A percentile compares a stretch with the other conserved stretches of the same genome.
Evolutionary conservation across 345 rosid genomes (phyloP).

Genomic region (Pistacia integerrima): DNA sequence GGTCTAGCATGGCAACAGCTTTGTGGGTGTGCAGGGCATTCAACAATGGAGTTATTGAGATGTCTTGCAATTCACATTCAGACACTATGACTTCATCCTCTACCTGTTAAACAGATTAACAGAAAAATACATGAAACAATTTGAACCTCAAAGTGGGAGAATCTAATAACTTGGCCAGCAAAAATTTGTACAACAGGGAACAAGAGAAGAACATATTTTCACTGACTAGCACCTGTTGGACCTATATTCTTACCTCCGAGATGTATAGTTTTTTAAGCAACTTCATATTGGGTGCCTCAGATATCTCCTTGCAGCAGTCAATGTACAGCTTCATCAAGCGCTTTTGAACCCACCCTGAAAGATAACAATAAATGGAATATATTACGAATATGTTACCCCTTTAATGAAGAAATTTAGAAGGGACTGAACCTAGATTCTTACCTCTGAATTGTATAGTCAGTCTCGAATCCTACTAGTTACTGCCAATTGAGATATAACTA

Average conservation of each 20-base stretch:
- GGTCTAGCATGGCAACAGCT: constrained; percentile 69
- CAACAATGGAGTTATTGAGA: constrained; percentile 79
- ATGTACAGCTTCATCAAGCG: constrained; percentile 82
- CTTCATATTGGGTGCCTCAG: constrained; percentile 76
- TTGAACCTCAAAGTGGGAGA: constrained; percentile 10
- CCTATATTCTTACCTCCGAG: constrained; percentile 61
- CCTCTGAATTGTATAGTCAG: not conserved
- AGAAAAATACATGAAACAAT: constrained; percentile 15
- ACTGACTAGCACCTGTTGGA: constrained; percentile 6
- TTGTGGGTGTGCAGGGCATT: constrained; percentile 68
- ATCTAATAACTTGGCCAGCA: constrained; percentile 12
- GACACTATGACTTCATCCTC: constrained; percentile 87
- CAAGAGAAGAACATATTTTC: constrained; percentile 4
- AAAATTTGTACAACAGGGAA: constrained; percentile 18
- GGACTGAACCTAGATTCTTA: no score
- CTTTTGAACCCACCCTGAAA: constrained; percentile 94
- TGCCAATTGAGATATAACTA: not conserved
- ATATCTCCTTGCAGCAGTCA: constrained; percentile 69
- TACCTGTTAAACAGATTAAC: constrained; percentile 44
- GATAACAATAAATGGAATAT: not conserved
- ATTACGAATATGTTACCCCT: not conserved
- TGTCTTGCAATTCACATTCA: constrained; percentile 89
- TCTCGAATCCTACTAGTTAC: not conserved
- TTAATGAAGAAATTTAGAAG: constrained; percentile 1
- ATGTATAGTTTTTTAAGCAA: constrained; percentile 77